Evolutionary conservation across 2,329 filamentous ascomycete genomes (phyloP).

Genomic region (Phialemonium atrogriseum): DNA sequence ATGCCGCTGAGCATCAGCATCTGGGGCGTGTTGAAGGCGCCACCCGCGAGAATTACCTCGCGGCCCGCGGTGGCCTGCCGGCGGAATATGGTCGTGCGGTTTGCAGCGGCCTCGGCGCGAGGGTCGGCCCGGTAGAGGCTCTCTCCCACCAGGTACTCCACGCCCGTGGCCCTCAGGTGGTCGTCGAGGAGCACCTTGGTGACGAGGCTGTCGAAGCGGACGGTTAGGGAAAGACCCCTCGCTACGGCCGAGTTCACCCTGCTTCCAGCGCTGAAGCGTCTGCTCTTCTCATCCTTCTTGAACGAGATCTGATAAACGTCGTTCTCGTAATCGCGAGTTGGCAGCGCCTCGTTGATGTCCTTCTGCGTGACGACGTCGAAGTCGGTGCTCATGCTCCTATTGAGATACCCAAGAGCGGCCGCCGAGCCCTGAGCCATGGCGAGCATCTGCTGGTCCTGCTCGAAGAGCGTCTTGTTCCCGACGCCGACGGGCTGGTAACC

Average conservation of each 20-base stretch:
- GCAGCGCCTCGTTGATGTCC: not conserved
- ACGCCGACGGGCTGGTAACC: not conserved
- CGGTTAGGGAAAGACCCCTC: slow-evolving; percentile 7
- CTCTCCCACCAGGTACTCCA: slow-evolving; percentile 22
- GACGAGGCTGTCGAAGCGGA: slow-evolving; percentile 21
- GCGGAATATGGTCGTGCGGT: too few species aligned
- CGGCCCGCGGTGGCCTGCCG: slow-evolving; percentile 18
- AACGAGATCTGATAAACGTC: slow-evolving; percentile 42
- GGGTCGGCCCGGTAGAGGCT: slow-evolving; percentile 24
- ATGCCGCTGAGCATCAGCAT: slow-evolving; percentile 44
- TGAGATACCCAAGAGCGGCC: too few species aligned
- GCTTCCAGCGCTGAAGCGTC: not conserved
- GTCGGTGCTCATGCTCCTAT: not conserved
- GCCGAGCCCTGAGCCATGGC: too few species aligned
- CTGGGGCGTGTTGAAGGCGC: slow-evolving; percentile 41
- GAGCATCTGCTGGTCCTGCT: not conserved
- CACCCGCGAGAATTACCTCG: slow-evolving; percentile 42
- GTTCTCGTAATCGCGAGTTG: not conserved
- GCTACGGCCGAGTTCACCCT: not conserved
- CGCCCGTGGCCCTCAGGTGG: slow-evolving; percentile 19
- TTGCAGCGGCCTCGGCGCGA: slow-evolving; percentile 18
- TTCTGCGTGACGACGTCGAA: not conserved
- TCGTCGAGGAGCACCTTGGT: slow-evolving; percentile 28
- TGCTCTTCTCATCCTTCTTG: slow-evolving; percentile 27
- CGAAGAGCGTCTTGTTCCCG: not conserved